A percentile compares a stretch with the other conserved stretches of the same genome.
Evolutionary conservation across 495 filamentous ascomycete genomes (phyloP).

Genomic region (Corynascus novoguineensis): DNA sequence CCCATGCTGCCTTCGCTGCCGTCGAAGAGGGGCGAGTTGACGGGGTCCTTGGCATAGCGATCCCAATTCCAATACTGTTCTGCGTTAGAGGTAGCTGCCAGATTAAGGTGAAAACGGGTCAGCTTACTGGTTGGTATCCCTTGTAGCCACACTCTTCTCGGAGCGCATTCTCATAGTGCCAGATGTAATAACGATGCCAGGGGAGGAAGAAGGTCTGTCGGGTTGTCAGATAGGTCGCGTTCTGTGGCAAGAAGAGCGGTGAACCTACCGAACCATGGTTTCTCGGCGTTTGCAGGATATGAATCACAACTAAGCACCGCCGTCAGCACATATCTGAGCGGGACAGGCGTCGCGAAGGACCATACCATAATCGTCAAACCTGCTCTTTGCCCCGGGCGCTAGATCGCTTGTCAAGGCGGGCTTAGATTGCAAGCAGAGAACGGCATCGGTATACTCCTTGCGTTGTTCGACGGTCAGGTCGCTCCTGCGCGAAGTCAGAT

Average conservation of each 20-base stretch:
- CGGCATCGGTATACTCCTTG: constrained; percentile 55
- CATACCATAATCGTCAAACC: constrained; percentile 59
- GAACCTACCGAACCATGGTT: constrained; percentile 54
- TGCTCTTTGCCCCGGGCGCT: constrained; percentile 32
- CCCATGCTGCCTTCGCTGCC: constrained; percentile 28
- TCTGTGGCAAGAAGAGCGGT: constrained; percentile 21
- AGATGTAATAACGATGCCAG: constrained; percentile 67
- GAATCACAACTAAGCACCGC: constrained; percentile 42
- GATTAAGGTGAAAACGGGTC: too few species aligned
- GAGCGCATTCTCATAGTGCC: constrained; percentile 58
- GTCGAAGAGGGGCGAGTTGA: constrained; percentile 25
- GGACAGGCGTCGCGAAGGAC: not conserved
- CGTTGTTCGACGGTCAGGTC: constrained; percentile 43
- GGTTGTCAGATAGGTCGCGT: not conserved
- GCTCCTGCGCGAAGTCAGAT: constrained; percentile 35
- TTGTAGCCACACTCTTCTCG: constrained; percentile 63
- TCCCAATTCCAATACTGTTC: constrained; percentile 29
- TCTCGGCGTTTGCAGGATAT: constrained; percentile 54
- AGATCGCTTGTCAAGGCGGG: constrained; percentile 38
- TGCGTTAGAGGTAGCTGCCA: not conserved
- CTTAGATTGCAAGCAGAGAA: constrained; percentile 55
- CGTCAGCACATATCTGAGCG: not conserved
- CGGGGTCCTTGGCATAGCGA: constrained; percentile 24
- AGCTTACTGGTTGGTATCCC: constrained; percentile 37
- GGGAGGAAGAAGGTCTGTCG: constrained; percentile 56